Base-by-base conservation (phyloP, 2,329 filamentous ascomycete species). In the Aspergillus sp. region DNA sequence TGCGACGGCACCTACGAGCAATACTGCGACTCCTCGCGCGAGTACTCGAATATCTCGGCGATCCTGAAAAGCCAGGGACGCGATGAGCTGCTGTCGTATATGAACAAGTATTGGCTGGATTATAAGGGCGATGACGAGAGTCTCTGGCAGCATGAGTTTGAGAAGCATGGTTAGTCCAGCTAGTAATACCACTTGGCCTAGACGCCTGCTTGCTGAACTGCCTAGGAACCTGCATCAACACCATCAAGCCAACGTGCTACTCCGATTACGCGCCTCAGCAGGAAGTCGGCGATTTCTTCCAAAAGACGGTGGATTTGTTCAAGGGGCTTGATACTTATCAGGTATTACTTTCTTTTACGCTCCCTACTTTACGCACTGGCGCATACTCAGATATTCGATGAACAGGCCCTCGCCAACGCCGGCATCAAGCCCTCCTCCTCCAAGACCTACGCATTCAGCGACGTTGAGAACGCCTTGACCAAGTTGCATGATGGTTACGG, bases 91-190 rank as follows among this genome's bases (percentile, higher is more conserved):
- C 68, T 83, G 4, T 57, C 62, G 40, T 78, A 78, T 60, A 82
- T 83, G 80, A 63, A 74, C 34, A 75, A 69, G 1, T 82, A 81
- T 66, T 82, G 79, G 80, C 74, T 78, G 54, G 73, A 76, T 57
- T 73, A 78, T 60, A 52, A 72, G 35, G 77, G 76, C 38, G 61
- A 75, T 29, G 73, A 77, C 54, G 76, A 80, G 55, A 65, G 58
- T 29, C 77, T 87, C 57, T 87, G 83, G 83, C 73, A 79, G 56
- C 81, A 85, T 65, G 83, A 87, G 60, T 87, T 81, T 78, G 73
- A 75, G 63, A 86, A 85, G 63, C 83, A 87, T 62, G 84, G 62
- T 57, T 49, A n/a, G 43, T 43, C 12, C 8, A 10, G 5, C 7
- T 10, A 7, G 5, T 12, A 35, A 9, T 35, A n/a, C 9, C 19